Evolutionary conservation across 345 rosid genomes (phyloP).

Genomic region (Anacardium occidentale): DNA sequence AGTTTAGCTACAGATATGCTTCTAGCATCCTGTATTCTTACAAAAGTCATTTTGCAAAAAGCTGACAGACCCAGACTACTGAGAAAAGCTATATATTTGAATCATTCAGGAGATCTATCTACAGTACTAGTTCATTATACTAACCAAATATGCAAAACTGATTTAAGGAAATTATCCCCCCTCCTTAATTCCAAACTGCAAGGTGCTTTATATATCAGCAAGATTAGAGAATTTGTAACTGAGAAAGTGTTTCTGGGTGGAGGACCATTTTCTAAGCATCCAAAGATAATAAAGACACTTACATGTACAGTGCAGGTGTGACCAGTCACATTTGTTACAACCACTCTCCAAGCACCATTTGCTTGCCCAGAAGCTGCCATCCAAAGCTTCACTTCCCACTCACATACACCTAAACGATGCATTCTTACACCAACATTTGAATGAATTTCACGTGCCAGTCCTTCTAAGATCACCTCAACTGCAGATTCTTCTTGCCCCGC

Average conservation of each 20-base stretch:
- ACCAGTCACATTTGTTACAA: slow-evolving; percentile 85
- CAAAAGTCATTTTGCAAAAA: neutral
- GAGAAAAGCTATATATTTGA: neutral
- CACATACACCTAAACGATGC: slow-evolving; percentile 87
- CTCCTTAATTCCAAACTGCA: neutral
- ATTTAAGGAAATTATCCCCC: neutral
- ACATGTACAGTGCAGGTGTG: slow-evolving; percentile 92
- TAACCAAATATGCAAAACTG: slow-evolving; percentile 8
- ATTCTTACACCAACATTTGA: slow-evolving; percentile 78
- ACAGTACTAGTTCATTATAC: neutral
- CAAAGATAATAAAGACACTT: slow-evolving; percentile 31
- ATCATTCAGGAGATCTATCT: neutral
- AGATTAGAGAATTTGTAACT: neutral
- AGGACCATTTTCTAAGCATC: neutral
- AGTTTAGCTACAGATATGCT: neutral
- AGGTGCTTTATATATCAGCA: neutral
- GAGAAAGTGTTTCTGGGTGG: slow-evolving; percentile 1
- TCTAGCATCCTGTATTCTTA: neutral
- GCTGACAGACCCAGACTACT: neutral
- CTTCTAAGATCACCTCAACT: slow-evolving; percentile 72
- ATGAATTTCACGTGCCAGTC: slow-evolving; percentile 74
- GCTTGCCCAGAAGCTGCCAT: slow-evolving; percentile 75
- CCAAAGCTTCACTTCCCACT: slow-evolving; percentile 99
- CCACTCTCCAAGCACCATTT: slow-evolving; percentile 96
- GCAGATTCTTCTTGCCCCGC: slow-evolving; percentile 69